phyloP scores from a whole-genome alignment of 768 basidiomycete genomes.

The Russula compacta region DNA sequence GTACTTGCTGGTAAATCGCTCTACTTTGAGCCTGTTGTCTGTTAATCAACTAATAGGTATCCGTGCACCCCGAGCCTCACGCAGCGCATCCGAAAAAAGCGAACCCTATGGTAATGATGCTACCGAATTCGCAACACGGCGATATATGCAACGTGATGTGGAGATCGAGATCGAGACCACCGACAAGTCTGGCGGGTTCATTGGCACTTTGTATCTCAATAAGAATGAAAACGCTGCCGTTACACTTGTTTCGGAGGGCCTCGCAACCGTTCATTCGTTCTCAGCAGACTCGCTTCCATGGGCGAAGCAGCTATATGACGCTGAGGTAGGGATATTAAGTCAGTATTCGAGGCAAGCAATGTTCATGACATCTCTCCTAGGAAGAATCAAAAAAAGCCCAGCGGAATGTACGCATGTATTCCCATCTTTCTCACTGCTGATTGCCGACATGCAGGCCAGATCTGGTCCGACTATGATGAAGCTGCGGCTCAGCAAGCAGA shows the following conservation, averaged over 20 bases:
- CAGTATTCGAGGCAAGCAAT: neutral
- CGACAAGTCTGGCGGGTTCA: conserved; percentile 95
- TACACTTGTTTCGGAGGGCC: conserved; percentile 74
- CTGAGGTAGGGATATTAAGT: conserved; percentile 51
- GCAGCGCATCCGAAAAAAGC: conserved; percentile 70
- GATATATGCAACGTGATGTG: conserved; percentile 90
- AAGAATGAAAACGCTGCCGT: conserved; percentile 85
- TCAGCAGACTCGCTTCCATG: conserved; percentile 79
- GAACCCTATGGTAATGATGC: conserved; percentile 87
- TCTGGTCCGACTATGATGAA: conserved; percentile 82
- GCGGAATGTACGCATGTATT: conserved; percentile 52
- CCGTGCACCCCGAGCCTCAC: conserved; percentile 79
- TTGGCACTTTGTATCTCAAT: conserved; percentile 77
- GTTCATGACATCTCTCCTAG: conserved; percentile 28
- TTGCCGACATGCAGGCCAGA: conserved; percentile 34
- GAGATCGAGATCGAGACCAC: conserved; percentile 86
- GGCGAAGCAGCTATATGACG: conserved; percentile 70
- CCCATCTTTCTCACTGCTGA: neutral
- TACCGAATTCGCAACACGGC: conserved; percentile 63
- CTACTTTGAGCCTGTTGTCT: neutral
- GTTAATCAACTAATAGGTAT: conserved; percentile 48
- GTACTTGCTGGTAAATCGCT: conserved; percentile 65
- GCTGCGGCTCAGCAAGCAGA: conserved; percentile 52
- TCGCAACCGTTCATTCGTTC: conserved; percentile 81
- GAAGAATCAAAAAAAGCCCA: conserved; percentile 73